Evolutionary conservation across 805 yeast genomes (phyloP).

Genomic region (Suhomyces prunicola): DNA sequence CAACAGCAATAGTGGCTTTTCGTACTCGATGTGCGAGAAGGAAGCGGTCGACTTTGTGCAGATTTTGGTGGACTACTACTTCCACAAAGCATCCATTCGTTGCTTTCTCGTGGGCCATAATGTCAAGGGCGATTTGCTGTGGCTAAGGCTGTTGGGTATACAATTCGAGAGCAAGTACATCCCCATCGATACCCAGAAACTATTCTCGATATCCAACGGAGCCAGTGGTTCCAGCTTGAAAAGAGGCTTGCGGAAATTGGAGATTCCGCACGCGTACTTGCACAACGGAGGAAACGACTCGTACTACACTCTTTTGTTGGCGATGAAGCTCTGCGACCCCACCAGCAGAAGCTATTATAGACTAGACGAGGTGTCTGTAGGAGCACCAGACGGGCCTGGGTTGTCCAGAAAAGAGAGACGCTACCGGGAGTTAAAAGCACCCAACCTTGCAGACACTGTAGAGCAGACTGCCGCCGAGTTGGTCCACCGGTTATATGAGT

Average conservation of each 20-base stretch:
- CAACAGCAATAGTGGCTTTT: constrained; percentile 49
- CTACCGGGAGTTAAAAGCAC: not conserved
- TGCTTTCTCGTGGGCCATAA: constrained; percentile 59
- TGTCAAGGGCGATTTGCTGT: constrained; percentile 50
- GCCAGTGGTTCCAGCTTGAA: constrained; percentile 43
- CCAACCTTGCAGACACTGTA: not conserved
- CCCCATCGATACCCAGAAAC: constrained; percentile 46
- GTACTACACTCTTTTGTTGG: constrained; percentile 54
- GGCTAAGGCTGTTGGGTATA: constrained; percentile 49
- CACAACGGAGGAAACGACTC: constrained; percentile 78
- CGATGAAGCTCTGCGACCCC: constrained; percentile 47
- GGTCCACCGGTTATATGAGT: not conserved
- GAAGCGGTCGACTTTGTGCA: constrained; percentile 42
- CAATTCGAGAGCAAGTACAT: constrained; percentile 34
- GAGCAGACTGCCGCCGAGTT: not conserved
- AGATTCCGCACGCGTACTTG: constrained; percentile 55
- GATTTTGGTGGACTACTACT: constrained; percentile 42
- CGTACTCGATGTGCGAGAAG: constrained; percentile 36
- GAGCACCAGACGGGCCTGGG: not conserved
- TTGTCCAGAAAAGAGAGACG: not conserved
- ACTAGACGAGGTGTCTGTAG: not conserved
- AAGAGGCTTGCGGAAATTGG: constrained; percentile 42
- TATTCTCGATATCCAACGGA: constrained; percentile 43
- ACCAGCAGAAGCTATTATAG: not conserved
- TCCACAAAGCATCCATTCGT: constrained; percentile 18